These are phyloP conservation scores for Cladorrhinum sp. DNA, from an alignment of 2,329 filamentous ascomycete genomes.

Conservation along the genomic window DNA sequence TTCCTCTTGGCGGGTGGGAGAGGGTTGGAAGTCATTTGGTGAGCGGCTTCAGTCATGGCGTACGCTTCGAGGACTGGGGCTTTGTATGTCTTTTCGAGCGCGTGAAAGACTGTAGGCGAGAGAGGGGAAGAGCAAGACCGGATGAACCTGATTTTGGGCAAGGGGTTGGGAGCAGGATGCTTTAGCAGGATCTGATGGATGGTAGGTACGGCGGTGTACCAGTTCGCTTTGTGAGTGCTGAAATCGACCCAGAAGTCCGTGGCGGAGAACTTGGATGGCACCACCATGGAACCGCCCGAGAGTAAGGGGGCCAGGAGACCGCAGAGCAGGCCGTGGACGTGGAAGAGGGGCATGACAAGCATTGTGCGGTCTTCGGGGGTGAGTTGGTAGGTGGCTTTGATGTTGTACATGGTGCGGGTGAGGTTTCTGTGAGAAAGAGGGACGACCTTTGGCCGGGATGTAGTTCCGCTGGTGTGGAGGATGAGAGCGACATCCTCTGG, in stretches of 20 bases:
- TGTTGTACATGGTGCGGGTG: conserved; percentile 79
- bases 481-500: conserved; percentile 80
- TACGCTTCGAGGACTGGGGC: conserved; percentile 87
- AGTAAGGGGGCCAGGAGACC: conserved; percentile 74
- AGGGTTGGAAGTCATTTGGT: conserved; percentile 79
- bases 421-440: conserved; percentile 80
- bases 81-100: conserved; percentile 70
- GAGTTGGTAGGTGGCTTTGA: conserved; percentile 72
- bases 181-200: conserved; percentile 88
- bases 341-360: conserved; percentile 88
- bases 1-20: conserved; percentile 68
- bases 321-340: conserved; percentile 84
- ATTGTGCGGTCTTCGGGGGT: conserved; percentile 71
- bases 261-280: conserved; percentile 77
- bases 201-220: conserved; percentile 91
- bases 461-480: conserved; percentile 81
- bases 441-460: conserved; percentile 80
- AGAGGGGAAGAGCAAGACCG: conserved; percentile 82
- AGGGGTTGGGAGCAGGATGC: conserved; percentile 62
- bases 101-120: conserved; percentile 75
- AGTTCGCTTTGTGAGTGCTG: conserved; percentile 69
- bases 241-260: conserved; percentile 82
- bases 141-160: conserved; percentile 78
- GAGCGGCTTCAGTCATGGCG: conserved; percentile 87
- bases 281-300: conserved; percentile 74